phyloP scores from a whole-genome alignment of 495 filamentous ascomycete genomes.

The Trichoderma gamsii region DNA sequence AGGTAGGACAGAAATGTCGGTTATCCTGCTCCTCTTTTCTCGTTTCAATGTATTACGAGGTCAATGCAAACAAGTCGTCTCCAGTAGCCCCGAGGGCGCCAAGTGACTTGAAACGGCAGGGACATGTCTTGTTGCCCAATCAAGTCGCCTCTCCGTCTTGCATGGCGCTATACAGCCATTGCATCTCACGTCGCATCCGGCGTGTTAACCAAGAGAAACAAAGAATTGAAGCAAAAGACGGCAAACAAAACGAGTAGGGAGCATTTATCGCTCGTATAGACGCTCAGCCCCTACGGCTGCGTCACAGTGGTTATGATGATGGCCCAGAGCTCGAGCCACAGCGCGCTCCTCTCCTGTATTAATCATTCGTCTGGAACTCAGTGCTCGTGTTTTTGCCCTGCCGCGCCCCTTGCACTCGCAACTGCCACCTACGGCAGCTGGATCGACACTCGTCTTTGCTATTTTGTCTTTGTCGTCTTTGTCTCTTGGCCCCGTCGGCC shows the following conservation, averaged over 20 bases:
- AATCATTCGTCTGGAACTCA: background rate
- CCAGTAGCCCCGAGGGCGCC: background rate
- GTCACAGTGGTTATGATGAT: background rate
- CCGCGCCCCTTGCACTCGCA: background rate
- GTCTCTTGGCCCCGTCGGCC: background rate
- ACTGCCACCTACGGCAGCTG: background rate
- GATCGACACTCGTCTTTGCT: background rate
- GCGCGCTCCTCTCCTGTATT: background rate
- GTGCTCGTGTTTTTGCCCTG: constrained; percentile 1
- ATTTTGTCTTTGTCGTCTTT: background rate
- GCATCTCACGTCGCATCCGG: background rate
- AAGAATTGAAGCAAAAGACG: background rate
- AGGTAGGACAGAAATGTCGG: background rate
- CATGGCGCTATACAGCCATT: background rate
- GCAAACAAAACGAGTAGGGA: background rate
- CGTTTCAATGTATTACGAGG: background rate
- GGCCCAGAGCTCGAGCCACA: constrained; percentile 4
- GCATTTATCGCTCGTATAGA: too few relatives aligned
- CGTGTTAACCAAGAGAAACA: background rate
- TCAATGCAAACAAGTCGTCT: background rate
- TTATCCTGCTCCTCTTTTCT: background rate
- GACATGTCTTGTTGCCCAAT: background rate
- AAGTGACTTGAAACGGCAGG: constrained; percentile 3
- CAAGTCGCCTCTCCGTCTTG: background rate
- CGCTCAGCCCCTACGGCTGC: too few relatives aligned